These are phyloP conservation scores for Ophiostoma sp. DNA, from an alignment of 2,329 filamentous ascomycete genomes.

Conservation along the genomic window DNA sequence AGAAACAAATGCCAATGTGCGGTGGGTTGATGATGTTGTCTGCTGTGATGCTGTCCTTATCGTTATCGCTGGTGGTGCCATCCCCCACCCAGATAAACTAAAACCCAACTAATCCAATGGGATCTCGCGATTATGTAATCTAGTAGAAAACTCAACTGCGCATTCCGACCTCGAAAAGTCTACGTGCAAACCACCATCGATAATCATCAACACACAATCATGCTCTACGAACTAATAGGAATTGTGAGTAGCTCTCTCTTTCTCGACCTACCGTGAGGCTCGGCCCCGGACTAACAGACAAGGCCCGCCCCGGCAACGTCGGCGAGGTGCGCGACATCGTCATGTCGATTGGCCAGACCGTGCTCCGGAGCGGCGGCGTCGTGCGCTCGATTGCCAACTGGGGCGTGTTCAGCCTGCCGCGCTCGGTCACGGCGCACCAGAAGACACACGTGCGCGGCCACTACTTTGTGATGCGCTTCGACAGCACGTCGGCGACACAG, in stretches of 20 bases:
- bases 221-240: conserved; percentile 98
- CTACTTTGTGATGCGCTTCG: conserved; percentile 98
- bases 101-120: not conserved
- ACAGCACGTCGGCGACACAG: conserved; percentile 68
- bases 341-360: conserved; percentile 71
- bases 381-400: conserved; percentile 92
- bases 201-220: conserved; percentile 34
- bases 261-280: too few relatives aligned
- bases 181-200: not conserved
- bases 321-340: conserved; percentile 95
- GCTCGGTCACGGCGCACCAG: conserved; percentile 72
- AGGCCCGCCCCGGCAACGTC: conserved; percentile 90
- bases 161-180: not conserved
- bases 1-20: too few relatives aligned
- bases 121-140: not conserved
- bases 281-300: conserved; percentile 16
- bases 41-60: not conserved
- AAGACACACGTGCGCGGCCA: conserved; percentile 78
- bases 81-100: not conserved
- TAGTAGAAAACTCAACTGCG: conserved; percentile 4
- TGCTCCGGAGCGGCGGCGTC: conserved; percentile 80
- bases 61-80: not conserved
- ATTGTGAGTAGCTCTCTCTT: conserved; percentile 51
- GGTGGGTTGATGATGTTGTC: not conserved
- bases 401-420: conserved; percentile 85